Evolutionary conservation across 2,329 filamentous ascomycete genomes (phyloP).

Genomic region (Colletotrichum navitas): DNA sequence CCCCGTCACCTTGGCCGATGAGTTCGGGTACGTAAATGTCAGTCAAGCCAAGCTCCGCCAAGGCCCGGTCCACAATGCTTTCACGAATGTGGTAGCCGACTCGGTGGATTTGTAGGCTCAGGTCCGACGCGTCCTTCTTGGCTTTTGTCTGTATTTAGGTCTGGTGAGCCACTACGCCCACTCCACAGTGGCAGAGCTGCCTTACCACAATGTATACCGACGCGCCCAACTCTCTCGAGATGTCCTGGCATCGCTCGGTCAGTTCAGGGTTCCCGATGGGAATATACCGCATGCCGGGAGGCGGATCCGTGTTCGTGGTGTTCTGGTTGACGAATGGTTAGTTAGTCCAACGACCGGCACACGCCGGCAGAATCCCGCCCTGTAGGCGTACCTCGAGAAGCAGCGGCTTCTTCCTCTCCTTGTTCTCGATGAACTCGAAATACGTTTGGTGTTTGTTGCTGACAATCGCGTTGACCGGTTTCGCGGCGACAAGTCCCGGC

Average conservation of each 20-base stretch:
- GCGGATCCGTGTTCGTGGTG: conserved; percentile 64
- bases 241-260: conserved; percentile 72
- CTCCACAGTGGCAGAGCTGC: not conserved
- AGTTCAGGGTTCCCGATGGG: conserved; percentile 72
- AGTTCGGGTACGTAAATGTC: conserved; percentile 41
- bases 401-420: conserved; percentile 73
- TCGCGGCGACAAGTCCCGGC: conserved; percentile 52
- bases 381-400: conserved; percentile 66
- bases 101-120: conserved; percentile 68
- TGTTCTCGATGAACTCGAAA: conserved; percentile 74
- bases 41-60: conserved; percentile 41
- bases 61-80: conserved; percentile 69
- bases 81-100: conserved; percentile 72
- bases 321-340: conserved; percentile 55
- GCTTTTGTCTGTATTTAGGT: conserved; percentile 21
- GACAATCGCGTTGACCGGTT: conserved; percentile 50
- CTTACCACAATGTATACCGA: conserved; percentile 77
- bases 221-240: conserved; percentile 71
- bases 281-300: conserved; percentile 73
- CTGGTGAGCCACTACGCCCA: not conserved
- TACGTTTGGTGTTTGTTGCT: conserved; percentile 71
- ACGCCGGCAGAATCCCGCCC: not conserved
- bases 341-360: conserved; percentile 24
- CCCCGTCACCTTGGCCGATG: conserved; percentile 35
- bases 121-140: conserved; percentile 51